These are phyloP conservation scores for Penicillium olsonii DNA, from an alignment of 2,329 filamentous ascomycete genomes.

Conservation along the genomic window DNA sequence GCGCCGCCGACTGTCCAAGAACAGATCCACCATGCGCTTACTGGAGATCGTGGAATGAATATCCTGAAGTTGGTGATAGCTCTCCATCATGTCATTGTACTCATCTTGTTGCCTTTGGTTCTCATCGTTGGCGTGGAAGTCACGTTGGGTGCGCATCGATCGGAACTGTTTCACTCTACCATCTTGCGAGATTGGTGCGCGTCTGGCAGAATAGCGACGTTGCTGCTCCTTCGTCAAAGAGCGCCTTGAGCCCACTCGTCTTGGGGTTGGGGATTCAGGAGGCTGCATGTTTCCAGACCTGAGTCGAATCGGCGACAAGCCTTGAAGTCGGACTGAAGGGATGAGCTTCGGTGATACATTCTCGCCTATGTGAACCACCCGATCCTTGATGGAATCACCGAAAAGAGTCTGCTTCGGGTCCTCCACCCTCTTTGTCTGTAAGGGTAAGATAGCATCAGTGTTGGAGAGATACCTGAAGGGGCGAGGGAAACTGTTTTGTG, in stretches of 20 bases:
- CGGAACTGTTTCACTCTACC: slow-evolving; percentile 27
- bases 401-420: slow-evolving; percentile 3
- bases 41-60: slow-evolving; percentile 31
- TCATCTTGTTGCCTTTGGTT: slow-evolving; percentile 26
- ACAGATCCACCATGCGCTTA: slow-evolving; percentile 42
- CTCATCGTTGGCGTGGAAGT: slow-evolving; percentile 31
- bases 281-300: slow-evolving; percentile 23
- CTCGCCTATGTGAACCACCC: neutral
- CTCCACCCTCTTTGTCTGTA: slow-evolving; percentile 9
- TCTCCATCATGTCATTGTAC: slow-evolving; percentile 16
- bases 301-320: slow-evolving; percentile 26
- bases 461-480: slow-evolving; percentile 39
- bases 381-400: neutral
- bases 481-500: slow-evolving; percentile 39
- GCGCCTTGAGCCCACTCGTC: slow-evolving; percentile 19
- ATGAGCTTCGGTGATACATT: slow-evolving; percentile 2
- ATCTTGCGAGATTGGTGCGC: slow-evolving; percentile 22
- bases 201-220: slow-evolving; percentile 24
- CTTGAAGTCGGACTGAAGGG: neutral
- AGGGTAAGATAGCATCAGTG: slow-evolving; percentile 22
- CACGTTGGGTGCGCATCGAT: slow-evolving; percentile 27
- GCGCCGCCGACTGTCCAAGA: slow-evolving; percentile 36
- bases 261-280: slow-evolving; percentile 36
- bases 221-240: slow-evolving; percentile 24
- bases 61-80: slow-evolving; percentile 24